Evolutionary conservation across 805 yeast species (phyloP).

Genomic region (Starmerella gropengiesseri): DNA sequence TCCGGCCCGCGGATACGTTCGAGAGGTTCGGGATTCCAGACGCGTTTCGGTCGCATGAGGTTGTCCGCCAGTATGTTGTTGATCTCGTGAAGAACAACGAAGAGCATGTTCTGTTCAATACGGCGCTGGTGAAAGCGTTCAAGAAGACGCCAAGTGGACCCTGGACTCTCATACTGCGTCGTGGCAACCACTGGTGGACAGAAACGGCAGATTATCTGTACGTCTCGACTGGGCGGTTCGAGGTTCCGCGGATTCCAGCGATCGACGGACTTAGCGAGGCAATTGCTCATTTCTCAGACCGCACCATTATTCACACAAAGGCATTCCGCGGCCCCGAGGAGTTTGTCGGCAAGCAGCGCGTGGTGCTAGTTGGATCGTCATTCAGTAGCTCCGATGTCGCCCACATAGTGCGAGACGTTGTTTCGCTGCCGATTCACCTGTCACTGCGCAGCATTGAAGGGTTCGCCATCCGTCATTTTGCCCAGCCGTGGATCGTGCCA

Average conservation of each 20-base stretch:
- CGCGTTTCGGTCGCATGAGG: slow-evolving; percentile 16
- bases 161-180: slow-evolving; percentile 11
- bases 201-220: slow-evolving; percentile 23
- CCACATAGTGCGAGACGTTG: slow-evolving; percentile 24
- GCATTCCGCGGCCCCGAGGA: slow-evolving; percentile 27
- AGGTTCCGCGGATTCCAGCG: slow-evolving; percentile 26
- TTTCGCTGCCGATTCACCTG: slow-evolving; percentile 19
- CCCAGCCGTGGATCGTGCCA: slow-evolving; percentile 20
- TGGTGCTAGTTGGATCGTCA: slow-evolving; percentile 28
- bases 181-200: slow-evolving; percentile 7
- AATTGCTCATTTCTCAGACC: slow-evolving; percentile 21
- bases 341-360: slow-evolving; percentile 25
- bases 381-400: slow-evolving; percentile 20
- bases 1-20: slow-evolving; percentile 7
- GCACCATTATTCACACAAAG: slow-evolving; percentile 29
- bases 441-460: slow-evolving; percentile 22
- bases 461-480: slow-evolving; percentile 12
- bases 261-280: slow-evolving; percentile 24
- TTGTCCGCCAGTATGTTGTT: slow-evolving; percentile 14
- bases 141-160: slow-evolving; percentile 10
- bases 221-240: slow-evolving; percentile 25
- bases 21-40: slow-evolving; percentile 17
- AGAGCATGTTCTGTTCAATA: slow-evolving; percentile 8
- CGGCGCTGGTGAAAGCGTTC: slow-evolving; percentile 13
- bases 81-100: slow-evolving; percentile 9